phyloP scores from a whole-genome alignment of 2,329 filamentous ascomycete species.

The Parastagonospora avenae region DNA sequence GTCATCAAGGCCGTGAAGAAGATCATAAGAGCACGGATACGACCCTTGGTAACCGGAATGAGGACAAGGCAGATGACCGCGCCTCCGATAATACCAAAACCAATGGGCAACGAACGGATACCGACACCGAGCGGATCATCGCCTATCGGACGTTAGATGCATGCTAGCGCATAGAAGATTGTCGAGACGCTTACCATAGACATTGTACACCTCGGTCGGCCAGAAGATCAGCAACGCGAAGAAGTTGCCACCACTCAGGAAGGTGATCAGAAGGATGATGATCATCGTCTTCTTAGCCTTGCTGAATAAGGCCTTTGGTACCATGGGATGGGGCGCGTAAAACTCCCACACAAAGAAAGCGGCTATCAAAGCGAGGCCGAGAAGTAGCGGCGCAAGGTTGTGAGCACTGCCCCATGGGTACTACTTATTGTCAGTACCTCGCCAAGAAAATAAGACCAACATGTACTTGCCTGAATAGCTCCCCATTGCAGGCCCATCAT shows the following conservation, averaged over 20 bases:
- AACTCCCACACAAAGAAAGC: conserved; percentile 59
- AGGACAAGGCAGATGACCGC: conserved; percentile 64
- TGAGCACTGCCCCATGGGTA: conserved; percentile 62
- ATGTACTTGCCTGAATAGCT: conserved; percentile 37
- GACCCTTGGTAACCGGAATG: conserved; percentile 62
- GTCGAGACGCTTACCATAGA: conserved; percentile 30
- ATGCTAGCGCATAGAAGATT: no score
- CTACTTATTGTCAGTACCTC: conserved; percentile 53
- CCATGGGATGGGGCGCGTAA: conserved; percentile 52
- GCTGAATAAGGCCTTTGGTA: conserved; percentile 43
- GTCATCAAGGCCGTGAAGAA: conserved; percentile 68
- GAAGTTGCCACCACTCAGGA: conserved; percentile 42
- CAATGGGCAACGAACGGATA: conserved; percentile 68
- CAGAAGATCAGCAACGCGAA: conserved; percentile 44
- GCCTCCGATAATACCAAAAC: conserved; percentile 66
- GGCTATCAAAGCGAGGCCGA: conserved; percentile 56
- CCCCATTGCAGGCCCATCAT: conserved; percentile 49
- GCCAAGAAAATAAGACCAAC: conserved; percentile 33
- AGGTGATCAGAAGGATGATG: conserved; percentile 41
- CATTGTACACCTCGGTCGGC: conserved; percentile 42
- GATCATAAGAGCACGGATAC: conserved; percentile 65
- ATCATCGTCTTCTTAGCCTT: conserved; percentile 39
- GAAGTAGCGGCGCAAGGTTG: conserved; percentile 60
- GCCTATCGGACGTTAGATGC: conserved; percentile 13
- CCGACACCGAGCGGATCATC: conserved; percentile 68